Percentiles rank a stretch among this genome's conserved stretches.
These are phyloP conservation scores for Penicillium tannophilum DNA, from an alignment of 495 filamentous ascomycete genomes.

Conservation along the genomic window DNA sequence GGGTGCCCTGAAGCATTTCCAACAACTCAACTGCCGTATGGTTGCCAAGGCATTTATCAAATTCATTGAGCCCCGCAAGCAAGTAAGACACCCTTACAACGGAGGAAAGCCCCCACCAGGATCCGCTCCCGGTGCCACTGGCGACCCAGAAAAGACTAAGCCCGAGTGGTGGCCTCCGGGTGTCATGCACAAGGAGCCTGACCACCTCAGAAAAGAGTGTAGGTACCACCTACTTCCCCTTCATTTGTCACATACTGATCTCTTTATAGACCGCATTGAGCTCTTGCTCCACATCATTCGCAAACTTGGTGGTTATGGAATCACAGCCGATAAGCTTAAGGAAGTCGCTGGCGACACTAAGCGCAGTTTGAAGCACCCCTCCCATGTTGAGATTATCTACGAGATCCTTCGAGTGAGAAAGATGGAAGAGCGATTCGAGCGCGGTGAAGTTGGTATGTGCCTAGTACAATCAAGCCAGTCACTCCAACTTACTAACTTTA, in stretches of 20 bases:
- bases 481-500: constrained; percentile 8
- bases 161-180: constrained; percentile 82
- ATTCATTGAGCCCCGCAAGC: constrained; percentile 81
- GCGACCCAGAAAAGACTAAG: constrained; percentile 57
- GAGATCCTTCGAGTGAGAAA: constrained; percentile 57
- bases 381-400: constrained; percentile 46
- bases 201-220: constrained; percentile 80
- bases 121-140: constrained; percentile 38
- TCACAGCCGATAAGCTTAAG: constrained; percentile 45
- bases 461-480: background rate
- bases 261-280: constrained; percentile 37
- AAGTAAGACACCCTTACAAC: constrained; percentile 66
- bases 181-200: constrained; percentile 76
- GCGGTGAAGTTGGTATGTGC: constrained; percentile 53
- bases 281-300: constrained; percentile 52
- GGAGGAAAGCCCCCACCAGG: constrained; percentile 48
- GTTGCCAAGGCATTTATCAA: constrained; percentile 82
- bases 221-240: constrained; percentile 23
- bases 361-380: constrained; percentile 37
- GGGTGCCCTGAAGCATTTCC: constrained; percentile 62
- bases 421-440: constrained; percentile 54
- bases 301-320: constrained; percentile 35
- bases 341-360: constrained; percentile 47
- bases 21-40: constrained; percentile 69
- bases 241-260: background rate